These are phyloP conservation scores for Candolleomyces efflorescens DNA, from an alignment of 768 basidiomycete genomes.

Conservation along the genomic window DNA sequence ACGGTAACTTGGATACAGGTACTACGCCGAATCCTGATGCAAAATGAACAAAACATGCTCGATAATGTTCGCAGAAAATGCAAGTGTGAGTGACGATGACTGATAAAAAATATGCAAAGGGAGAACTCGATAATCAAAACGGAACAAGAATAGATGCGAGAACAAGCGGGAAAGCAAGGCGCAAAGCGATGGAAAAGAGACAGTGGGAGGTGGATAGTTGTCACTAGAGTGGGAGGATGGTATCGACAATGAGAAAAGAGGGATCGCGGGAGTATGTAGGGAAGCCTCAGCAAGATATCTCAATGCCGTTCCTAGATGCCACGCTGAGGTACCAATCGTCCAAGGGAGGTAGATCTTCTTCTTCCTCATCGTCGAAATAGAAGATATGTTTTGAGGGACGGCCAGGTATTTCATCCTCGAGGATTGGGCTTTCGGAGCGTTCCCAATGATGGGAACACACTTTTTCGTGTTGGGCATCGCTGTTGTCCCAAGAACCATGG, in stretches of 20 bases:
- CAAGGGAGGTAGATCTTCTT: constrained; percentile 34
- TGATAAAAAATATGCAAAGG: neutral
- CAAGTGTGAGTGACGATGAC: neutral
- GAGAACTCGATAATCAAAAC: neutral
- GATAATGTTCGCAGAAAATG: neutral
- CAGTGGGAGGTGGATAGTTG: neutral
- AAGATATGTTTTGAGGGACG: constrained; percentile 7
- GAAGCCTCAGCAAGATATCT: neutral
- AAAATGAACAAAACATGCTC: neutral
- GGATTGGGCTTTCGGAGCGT: neutral
- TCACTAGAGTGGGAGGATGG: neutral
- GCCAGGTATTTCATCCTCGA: neutral
- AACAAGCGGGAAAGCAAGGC: neutral
- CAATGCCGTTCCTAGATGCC: constrained; percentile 13
- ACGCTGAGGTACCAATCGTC: constrained; percentile 37
- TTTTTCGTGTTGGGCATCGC: neutral
- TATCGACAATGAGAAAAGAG: neutral
- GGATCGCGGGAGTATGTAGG: neutral
- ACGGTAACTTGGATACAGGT: neutral
- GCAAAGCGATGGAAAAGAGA: neutral
- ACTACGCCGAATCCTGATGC: neutral
- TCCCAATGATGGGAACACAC: neutral
- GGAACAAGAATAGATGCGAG: neutral
- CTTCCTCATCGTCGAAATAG: constrained; percentile 10
- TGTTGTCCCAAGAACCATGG: neutral